A percentile compares a stretch with the other conserved stretches of the same genome.
phyloP scores from a whole-genome alignment of 2,329 filamentous ascomycete genomes.

The Neonectria sp. region DNA sequence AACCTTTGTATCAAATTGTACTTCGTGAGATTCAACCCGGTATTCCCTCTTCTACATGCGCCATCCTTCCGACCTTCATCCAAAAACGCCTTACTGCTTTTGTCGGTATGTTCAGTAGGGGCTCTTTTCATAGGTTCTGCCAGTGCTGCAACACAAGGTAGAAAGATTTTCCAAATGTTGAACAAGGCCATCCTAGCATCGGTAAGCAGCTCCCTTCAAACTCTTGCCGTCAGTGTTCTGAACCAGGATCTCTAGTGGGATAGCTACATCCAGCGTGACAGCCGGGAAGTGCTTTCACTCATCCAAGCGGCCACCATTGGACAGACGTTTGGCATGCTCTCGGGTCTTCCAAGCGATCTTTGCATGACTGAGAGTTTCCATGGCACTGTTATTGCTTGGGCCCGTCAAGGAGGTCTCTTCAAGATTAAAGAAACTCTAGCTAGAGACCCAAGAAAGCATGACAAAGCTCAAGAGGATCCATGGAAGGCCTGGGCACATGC shows the following conservation, averaged over 20 bases:
- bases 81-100: slow-evolving; percentile 50
- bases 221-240: background rate
- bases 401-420: slow-evolving; percentile 31
- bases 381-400: slow-evolving; percentile 35
- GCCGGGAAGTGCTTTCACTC: slow-evolving; percentile 21
- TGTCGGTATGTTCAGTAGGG: slow-evolving; percentile 56
- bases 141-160: slow-evolving; percentile 45
- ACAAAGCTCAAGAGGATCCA: background rate
- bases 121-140: slow-evolving; percentile 53
- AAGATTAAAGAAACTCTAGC: background rate
- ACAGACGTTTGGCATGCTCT: slow-evolving; percentile 36
- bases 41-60: slow-evolving; percentile 36
- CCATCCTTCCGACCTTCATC: slow-evolving; percentile 40
- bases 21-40: slow-evolving; percentile 41
- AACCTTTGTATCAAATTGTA: slow-evolving; percentile 42
- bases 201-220: slow-evolving; percentile 9
- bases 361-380: slow-evolving; percentile 32
- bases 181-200: slow-evolving; percentile 35
- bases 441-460: background rate
- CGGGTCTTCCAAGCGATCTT: slow-evolving; percentile 27
- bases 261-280: slow-evolving; percentile 8
- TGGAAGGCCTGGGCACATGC: slow-evolving; percentile 16
- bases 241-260: background rate
- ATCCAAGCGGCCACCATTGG: slow-evolving; percentile 27
- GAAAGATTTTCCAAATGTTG: slow-evolving; percentile 29